Evolutionary conservation across 208 protist genomes (phyloP).

Genomic region (Leishmania amazonensis): DNA sequence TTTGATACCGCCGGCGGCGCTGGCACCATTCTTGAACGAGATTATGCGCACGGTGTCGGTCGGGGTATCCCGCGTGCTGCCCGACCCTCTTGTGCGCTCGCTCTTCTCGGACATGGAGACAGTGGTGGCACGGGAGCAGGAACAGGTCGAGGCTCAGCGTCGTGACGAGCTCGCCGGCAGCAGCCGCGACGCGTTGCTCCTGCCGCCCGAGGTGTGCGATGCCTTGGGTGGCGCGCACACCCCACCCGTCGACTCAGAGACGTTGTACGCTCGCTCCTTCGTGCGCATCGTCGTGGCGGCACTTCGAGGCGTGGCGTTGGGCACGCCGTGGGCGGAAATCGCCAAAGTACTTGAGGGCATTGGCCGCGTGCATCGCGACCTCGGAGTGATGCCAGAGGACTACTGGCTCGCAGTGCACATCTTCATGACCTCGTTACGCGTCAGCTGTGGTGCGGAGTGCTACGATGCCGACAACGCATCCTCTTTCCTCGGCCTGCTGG

Average conservation of each 20-base stretch:
- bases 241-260: conserved; percentile 44
- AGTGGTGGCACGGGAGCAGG: conserved; percentile 11
- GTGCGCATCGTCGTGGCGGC: conserved; percentile 69
- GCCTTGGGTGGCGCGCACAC: conserved; percentile 20
- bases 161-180: not conserved
- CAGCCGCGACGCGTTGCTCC: not conserved
- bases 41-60: conserved; percentile 78
- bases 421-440: conserved; percentile 68
- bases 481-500: conserved; percentile 73
- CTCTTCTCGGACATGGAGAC: conserved; percentile 71
- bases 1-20: conserved; percentile 62
- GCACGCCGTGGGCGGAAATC: conserved; percentile 59
- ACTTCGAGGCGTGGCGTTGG: conserved; percentile 47
- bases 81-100: conserved; percentile 67
- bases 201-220: conserved; percentile 21
- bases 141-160: conserved; percentile 7
- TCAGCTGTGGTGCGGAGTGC: conserved; percentile 57
- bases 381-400: conserved; percentile 69
- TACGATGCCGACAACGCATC: conserved; percentile 53
- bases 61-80: conserved; percentile 47
- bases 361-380: conserved; percentile 50
- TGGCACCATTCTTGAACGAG: conserved; percentile 79
- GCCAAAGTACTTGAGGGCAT: conserved; percentile 48
- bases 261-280: conserved; percentile 75
- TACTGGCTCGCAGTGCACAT: conserved; percentile 77